These are phyloP conservation scores for Candida easanensis DNA, from an alignment of 805 yeast genomes.

Conservation along the genomic window DNA sequence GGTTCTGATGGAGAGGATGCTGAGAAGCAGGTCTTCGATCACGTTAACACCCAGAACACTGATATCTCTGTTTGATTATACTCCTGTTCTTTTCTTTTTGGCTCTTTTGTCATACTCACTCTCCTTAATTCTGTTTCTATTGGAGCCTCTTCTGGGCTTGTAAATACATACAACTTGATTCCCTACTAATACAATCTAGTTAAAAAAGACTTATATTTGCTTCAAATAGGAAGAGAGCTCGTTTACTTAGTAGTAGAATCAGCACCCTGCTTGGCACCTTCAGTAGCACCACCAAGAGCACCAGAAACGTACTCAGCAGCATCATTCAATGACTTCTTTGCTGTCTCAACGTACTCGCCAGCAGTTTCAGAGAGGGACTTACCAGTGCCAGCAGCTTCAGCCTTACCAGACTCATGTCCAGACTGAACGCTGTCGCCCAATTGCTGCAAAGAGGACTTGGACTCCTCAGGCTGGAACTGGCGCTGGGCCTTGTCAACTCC, in stretches of 20 bases:
- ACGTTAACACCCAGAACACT: neutral
- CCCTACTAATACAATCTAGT: too few relatives aligned
- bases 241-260: slow-evolving; percentile 14
- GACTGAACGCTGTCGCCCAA: slow-evolving; percentile 56
- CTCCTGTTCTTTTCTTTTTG: neutral
- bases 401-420: slow-evolving; percentile 51
- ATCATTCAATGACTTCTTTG: slow-evolving; percentile 47
- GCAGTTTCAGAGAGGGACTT: slow-evolving; percentile 54
- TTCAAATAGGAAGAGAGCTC: neutral
- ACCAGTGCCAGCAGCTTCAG: slow-evolving; percentile 16
- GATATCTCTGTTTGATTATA: neutral
- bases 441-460: slow-evolving; percentile 70
- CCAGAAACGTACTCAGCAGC: slow-evolving; percentile 46
- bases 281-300: slow-evolving; percentile 55
- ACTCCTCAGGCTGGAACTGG: slow-evolving; percentile 56
- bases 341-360: slow-evolving; percentile 53
- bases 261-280: slow-evolving; percentile 38
- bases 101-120: neutral
- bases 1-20: slow-evolving; percentile 2
- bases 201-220: too few relatives aligned
- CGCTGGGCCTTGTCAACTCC: slow-evolving; percentile 63
- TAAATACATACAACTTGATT: too few relatives aligned
- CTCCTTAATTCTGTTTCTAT: neutral
- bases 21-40: slow-evolving; percentile 3
- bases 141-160: neutral